Percentiles rank a stretch among this genome's conserved stretches.
Conservation (phyloP, 345 rosid species). For the Excoecaria cochinchinensis region DNA sequence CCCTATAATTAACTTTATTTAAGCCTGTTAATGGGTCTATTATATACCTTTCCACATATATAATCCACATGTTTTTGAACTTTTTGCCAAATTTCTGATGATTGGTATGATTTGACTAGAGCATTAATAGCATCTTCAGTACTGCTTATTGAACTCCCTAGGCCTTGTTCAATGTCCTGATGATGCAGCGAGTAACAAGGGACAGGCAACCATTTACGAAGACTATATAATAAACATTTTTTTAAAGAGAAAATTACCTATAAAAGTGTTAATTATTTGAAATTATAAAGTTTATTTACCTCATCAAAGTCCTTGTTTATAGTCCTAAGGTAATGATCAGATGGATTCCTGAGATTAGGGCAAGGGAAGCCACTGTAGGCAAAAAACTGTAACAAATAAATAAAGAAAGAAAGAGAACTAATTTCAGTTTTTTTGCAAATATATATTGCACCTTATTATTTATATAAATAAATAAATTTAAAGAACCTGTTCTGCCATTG, state of each 20-base stretch:
- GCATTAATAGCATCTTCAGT: not conserved
- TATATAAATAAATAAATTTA: too few relatives aligned
- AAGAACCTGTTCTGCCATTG: not conserved
- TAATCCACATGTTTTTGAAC: not conserved
- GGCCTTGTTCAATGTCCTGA: slow-evolving; percentile 12
- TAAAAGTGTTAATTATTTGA: too few relatives aligned
- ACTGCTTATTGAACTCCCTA: not conserved
- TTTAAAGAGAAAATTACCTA: too few relatives aligned
- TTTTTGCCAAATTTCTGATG: slow-evolving; percentile 10
- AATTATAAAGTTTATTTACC: not conserved
- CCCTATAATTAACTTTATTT: too few relatives aligned
- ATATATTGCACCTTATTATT: not conserved
- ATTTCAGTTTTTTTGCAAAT: too few relatives aligned
- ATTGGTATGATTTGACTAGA: slow-evolving; percentile 16
- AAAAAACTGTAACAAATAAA: slow-evolving; percentile 5
- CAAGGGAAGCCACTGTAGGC: slow-evolving; percentile 14
- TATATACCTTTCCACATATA: not conserved
- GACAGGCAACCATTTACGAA: not conserved
- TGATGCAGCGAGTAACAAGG: not conserved
- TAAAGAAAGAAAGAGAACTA: too few relatives aligned
- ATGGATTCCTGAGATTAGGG: slow-evolving; percentile 9
- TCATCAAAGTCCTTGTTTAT: slow-evolving; percentile 21
- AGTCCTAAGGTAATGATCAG: slow-evolving; percentile 14
- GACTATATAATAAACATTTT: too few relatives aligned
- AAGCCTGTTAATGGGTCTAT: too few relatives aligned